phyloP scores from a whole-genome alignment of 2,329 filamentous ascomycete species.

The Alternaria brassicae region DNA sequence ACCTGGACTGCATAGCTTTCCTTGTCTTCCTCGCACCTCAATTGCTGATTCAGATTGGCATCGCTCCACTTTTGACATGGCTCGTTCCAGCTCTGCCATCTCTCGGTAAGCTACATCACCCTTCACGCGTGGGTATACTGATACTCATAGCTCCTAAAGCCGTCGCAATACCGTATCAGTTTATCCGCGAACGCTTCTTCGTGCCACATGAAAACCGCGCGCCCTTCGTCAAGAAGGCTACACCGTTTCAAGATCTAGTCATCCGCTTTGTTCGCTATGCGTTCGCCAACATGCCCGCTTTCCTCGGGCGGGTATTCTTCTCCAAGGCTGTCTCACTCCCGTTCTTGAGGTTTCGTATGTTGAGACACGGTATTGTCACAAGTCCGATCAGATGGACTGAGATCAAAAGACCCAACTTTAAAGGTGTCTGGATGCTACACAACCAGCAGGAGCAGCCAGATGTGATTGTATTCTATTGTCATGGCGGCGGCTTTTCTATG shows the following conservation, averaged over 20 bases:
- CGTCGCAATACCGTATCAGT: conserved; percentile 64
- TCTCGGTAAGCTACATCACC: conserved; percentile 60
- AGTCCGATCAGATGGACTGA: conserved; percentile 71
- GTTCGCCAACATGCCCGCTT: conserved; percentile 73
- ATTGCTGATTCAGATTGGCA: conserved; percentile 71
- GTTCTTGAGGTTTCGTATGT: conserved; percentile 77
- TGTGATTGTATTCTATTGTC: conserved; percentile 81
- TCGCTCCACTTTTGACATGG: conserved; percentile 65
- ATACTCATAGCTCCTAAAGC: conserved; percentile 55
- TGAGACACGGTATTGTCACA: conserved; percentile 71
- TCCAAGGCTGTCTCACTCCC: conserved; percentile 74
- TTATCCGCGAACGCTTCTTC: conserved; percentile 66
- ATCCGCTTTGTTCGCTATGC: conserved; percentile 80
- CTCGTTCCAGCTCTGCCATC: conserved; percentile 72
- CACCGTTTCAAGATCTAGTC: conserved; percentile 77
- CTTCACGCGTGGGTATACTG: conserved; percentile 21
- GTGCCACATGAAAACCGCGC: conserved; percentile 56
- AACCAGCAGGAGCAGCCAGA: conserved; percentile 70
- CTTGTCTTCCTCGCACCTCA: conserved; percentile 74
- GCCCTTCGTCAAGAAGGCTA: conserved; percentile 72
- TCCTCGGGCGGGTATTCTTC: conserved; percentile 78
- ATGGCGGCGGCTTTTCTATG: conserved; percentile 85
- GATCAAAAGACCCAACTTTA: conserved; percentile 61
- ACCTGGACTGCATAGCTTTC: conserved; percentile 78
- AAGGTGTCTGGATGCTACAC: conserved; percentile 73